Conservation (phyloP, 2,329 filamentous ascomycete species). For the Bipolaris bicolor region DNA sequence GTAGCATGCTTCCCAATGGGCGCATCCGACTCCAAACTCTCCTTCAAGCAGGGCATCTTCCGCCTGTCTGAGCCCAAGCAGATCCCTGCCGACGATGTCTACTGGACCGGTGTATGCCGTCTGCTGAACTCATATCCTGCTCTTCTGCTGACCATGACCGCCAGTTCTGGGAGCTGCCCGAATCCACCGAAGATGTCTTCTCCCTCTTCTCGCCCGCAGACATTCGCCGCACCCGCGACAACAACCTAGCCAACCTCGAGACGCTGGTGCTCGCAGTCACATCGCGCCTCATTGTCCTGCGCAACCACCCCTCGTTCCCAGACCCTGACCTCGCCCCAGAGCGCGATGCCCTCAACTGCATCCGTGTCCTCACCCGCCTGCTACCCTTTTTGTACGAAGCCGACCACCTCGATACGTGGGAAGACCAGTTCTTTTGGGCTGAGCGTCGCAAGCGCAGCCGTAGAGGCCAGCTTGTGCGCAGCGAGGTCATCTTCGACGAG, state of each 20-base stretch:
- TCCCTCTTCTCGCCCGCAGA: constrained; percentile 83
- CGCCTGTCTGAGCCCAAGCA: constrained; percentile 88
- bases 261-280: constrained; percentile 83
- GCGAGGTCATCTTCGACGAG: constrained; percentile 86
- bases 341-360: constrained; percentile 90
- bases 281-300: constrained; percentile 80
- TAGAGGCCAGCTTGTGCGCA: constrained; percentile 54
- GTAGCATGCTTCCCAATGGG: constrained; percentile 70
- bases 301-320: constrained; percentile 89
- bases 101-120: constrained; percentile 82
- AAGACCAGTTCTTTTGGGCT: constrained; percentile 92
- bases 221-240: constrained; percentile 85
- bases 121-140: constrained; percentile 27
- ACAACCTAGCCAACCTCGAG: constrained; percentile 84
- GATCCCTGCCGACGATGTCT: constrained; percentile 85
- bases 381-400: constrained; percentile 92
- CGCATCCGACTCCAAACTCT: constrained; percentile 97
- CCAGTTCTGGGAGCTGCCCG: constrained; percentile 96
- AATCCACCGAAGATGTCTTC: constrained; percentile 95
- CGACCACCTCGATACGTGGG: constrained; percentile 82
- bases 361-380: constrained; percentile 86
- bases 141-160: constrained; percentile 15
- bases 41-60: constrained; percentile 99
- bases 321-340: constrained; percentile 83
- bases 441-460: constrained; percentile 67